Percentiles rank a stretch among this genome's conserved stretches.
These are phyloP conservation scores for Wakefieldia striispora DNA, from an alignment of 768 basidiomycete species.

Conservation along the genomic window DNA sequence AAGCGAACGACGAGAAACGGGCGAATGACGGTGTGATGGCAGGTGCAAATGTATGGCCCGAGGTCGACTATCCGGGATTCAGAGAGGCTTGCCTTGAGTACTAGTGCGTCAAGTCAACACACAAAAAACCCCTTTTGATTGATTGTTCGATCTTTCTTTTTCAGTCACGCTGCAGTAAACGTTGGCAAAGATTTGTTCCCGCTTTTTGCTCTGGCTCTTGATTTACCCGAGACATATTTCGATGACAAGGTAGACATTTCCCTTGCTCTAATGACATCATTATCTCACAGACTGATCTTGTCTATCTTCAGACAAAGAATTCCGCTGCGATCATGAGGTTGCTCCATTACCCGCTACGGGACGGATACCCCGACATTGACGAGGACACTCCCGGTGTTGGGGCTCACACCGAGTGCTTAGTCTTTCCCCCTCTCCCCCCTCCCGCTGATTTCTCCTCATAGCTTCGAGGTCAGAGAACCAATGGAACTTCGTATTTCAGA, in stretches of 20 bases:
- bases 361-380: constrained; percentile 44
- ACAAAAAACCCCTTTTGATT: constrained; percentile 5
- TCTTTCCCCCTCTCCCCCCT: not conserved
- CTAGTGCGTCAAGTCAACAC: constrained; percentile 49
- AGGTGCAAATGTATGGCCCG: constrained; percentile 80
- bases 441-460: constrained; percentile 14
- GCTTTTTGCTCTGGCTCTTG: constrained; percentile 67
- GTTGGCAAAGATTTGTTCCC: constrained; percentile 64
- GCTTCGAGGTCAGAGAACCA: constrained; percentile 39
- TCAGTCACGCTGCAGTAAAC: constrained; percentile 50
- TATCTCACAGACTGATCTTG: too few relatives aligned
- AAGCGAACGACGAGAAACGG: constrained; percentile 26
- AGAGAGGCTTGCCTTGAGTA: constrained; percentile 57
- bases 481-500: not conserved
- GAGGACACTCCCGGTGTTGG: constrained; percentile 75
- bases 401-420: constrained; percentile 67
- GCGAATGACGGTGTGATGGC: constrained; percentile 56
- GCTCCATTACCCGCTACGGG: constrained; percentile 77
- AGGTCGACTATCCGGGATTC: constrained; percentile 56
- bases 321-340: constrained; percentile 65
- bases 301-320: constrained; percentile 46
- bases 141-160: constrained; percentile 22
- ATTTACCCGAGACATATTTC: constrained; percentile 61
- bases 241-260: constrained; percentile 51
- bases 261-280: too few relatives aligned